Evolutionary conservation across 73 alveolate genomes (phyloP).

Genomic region (Paramecium sexaurelia): DNA sequence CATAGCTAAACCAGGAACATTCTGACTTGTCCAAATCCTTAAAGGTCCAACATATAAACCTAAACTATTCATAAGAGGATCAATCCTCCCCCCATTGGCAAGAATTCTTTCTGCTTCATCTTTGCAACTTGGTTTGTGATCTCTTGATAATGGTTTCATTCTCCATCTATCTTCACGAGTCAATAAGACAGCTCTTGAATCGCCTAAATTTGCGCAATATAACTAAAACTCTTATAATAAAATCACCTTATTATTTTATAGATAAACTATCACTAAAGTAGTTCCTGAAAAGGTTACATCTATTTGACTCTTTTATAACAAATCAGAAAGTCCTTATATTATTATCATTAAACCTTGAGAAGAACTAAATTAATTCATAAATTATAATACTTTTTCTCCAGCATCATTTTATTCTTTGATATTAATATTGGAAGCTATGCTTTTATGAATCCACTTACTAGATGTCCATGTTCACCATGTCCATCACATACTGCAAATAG

Average conservation of each 20-base stretch:
- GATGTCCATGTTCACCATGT: conserved; percentile 66
- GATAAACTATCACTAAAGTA: conserved; percentile 68
- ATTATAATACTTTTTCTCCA: background rate
- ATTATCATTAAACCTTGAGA: conserved; percentile 9
- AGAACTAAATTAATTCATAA: background rate
- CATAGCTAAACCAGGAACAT: conserved; percentile 78
- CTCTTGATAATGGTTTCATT: conserved; percentile 86
- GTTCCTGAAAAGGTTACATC: conserved; percentile 76
- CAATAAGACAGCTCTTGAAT: conserved; percentile 89
- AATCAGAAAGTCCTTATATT: background rate
- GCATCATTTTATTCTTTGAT: background rate
- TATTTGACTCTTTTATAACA: conserved; percentile 51
- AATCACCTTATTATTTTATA: conserved; percentile 11
- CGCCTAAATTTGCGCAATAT: conserved; percentile 92
- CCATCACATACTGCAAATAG: conserved; percentile 67
- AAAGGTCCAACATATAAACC: conserved; percentile 72
- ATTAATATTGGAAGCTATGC: background rate
- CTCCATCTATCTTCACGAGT: conserved; percentile 66
- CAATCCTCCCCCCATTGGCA: conserved; percentile 88
- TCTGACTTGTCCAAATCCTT: conserved; percentile 72
- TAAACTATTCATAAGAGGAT: conserved; percentile 68
- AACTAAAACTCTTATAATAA: background rate
- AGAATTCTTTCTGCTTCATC: conserved; percentile 93
- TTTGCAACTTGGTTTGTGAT: conserved; percentile 95
- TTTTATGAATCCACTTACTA: conserved; percentile 51